These are phyloP conservation scores for Fragaria nilgerrensis DNA, from an alignment of 306 rosid genomes.

Conservation along the genomic window DNA sequence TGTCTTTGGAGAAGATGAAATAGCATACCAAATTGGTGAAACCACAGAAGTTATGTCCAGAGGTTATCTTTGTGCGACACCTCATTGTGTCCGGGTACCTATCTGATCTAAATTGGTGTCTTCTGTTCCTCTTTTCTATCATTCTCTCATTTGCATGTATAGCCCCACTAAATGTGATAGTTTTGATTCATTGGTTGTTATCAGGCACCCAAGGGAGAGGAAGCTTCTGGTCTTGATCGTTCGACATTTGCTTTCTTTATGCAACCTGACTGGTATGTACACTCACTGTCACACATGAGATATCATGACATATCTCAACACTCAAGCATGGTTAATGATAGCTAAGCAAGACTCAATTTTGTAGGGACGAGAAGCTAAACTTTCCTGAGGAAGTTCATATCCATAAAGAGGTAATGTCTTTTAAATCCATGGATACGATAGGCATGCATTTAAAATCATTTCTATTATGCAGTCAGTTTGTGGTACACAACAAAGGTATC, in stretches of 20 bases:
- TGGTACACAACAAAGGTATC: too few relatives aligned
- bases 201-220: constrained; percentile 77
- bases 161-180: background rate
- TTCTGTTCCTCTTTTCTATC: background rate
- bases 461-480: background rate
- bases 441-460: background rate
- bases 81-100: constrained; percentile 88
- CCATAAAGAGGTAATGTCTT: constrained; percentile 69
- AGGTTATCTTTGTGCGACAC: constrained; percentile 93
- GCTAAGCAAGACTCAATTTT: constrained; percentile 18
- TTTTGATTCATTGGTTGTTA: constrained; percentile 15
- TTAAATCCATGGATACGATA: background rate
- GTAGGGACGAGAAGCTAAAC: constrained; percentile 81
- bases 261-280: constrained; percentile 90
- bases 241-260: constrained; percentile 90
- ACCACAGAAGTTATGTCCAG: constrained; percentile 88
- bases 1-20: constrained; percentile 74
- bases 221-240: constrained; percentile 70
- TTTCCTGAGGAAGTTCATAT: constrained; percentile 70
- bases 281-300: background rate
- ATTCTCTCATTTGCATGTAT: background rate
- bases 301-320: background rate
- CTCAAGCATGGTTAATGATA: background rate
- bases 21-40: constrained; percentile 97
- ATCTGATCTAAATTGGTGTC: background rate